Percentiles rank a stretch among this genome's conserved stretches.
Evolutionary conservation across 176 grass and related monocot species (phyloP).

Genomic region (Metroxylon sagu): DNA sequence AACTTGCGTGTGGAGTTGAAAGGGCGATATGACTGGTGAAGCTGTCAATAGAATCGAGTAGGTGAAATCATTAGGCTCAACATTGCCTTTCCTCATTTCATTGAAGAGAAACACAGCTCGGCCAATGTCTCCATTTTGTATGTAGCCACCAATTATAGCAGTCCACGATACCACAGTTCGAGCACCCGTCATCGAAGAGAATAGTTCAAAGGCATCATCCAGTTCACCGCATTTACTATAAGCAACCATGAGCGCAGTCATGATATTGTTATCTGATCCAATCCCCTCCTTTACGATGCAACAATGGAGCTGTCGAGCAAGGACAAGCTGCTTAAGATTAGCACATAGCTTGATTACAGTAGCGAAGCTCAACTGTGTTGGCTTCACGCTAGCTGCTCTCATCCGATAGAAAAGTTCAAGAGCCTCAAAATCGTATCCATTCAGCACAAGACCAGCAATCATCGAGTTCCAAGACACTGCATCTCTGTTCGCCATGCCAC

Average conservation of each 20-base stretch:
- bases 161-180: constrained; percentile 63
- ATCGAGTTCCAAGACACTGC: constrained; percentile 57
- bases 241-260: constrained; percentile 47
- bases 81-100: constrained; percentile 48
- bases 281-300: constrained; percentile 51
- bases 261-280: constrained; percentile 31
- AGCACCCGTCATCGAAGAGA: constrained; percentile 27
- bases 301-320: constrained; percentile 50
- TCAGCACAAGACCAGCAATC: constrained; percentile 44
- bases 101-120: constrained; percentile 41
- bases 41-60: constrained; percentile 53
- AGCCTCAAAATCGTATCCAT: constrained; percentile 33
- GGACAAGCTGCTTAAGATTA: constrained; percentile 35
- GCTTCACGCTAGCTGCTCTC: constrained; percentile 16
- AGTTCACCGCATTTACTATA: constrained; percentile 51
- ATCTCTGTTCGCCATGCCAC: constrained; percentile 35
- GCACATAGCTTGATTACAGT: constrained; percentile 66
- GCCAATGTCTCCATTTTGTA: constrained; percentile 34
- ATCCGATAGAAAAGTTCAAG: constrained; percentile 45
- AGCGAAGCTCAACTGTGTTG: constrained; percentile 41
- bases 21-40: constrained; percentile 28
- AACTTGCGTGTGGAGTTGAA: constrained; percentile 55
- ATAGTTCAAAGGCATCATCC: constrained; percentile 37
- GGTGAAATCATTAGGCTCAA: constrained; percentile 66
- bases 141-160: constrained; percentile 56